A percentile compares a stretch with the other conserved stretches of the same genome.
Evolutionary conservation across 2,329 filamentous ascomycete species (phyloP).

Genomic region (Peltaster fructicola): DNA sequence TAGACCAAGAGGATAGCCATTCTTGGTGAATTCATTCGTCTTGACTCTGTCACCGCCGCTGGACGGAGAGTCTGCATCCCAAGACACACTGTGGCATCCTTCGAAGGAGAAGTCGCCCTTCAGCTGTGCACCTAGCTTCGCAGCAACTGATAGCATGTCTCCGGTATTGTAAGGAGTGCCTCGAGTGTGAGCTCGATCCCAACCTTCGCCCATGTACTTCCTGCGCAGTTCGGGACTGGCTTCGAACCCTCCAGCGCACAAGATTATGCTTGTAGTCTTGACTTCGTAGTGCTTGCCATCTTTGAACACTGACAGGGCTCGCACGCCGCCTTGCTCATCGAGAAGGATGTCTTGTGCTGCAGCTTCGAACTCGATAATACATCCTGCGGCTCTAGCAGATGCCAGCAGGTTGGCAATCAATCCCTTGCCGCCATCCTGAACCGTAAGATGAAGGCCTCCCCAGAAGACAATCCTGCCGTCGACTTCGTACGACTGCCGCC

Average conservation of each 20-base stretch:
- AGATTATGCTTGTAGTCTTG: slow-evolving; percentile 26
- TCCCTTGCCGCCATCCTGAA: slow-evolving; percentile 41
- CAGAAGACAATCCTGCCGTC: slow-evolving; percentile 45
- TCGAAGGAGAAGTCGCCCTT: slow-evolving; percentile 38
- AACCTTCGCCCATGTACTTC: slow-evolving; percentile 39
- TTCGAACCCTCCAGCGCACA: slow-evolving; percentile 48
- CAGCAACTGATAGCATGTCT: slow-evolving; percentile 36
- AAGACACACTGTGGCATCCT: slow-evolving; percentile 46
- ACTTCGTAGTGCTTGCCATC: slow-evolving; percentile 15
- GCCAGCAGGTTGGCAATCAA: slow-evolving; percentile 33
- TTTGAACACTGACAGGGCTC: slow-evolving; percentile 16
- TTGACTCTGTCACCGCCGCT: slow-evolving; percentile 38
- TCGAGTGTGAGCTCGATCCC: slow-evolving; percentile 44
- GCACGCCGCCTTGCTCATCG: slow-evolving; percentile 17
- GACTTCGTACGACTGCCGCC: slow-evolving; percentile 48
- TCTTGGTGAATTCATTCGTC: slow-evolving; percentile 52
- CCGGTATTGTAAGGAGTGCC: slow-evolving; percentile 50
- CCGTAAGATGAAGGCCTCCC: slow-evolving; percentile 46
- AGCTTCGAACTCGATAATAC: slow-evolving; percentile 31
- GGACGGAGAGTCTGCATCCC: slow-evolving; percentile 44
- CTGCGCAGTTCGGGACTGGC: slow-evolving; percentile 39
- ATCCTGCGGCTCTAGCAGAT: slow-evolving; percentile 26
- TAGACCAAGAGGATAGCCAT: slow-evolving; percentile 47
- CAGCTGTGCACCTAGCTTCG: slow-evolving; percentile 33
- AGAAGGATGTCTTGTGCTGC: slow-evolving; percentile 25